phyloP scores from a whole-genome alignment of 1,139 yeast genomes.

The Diutina siamensis region DNA sequence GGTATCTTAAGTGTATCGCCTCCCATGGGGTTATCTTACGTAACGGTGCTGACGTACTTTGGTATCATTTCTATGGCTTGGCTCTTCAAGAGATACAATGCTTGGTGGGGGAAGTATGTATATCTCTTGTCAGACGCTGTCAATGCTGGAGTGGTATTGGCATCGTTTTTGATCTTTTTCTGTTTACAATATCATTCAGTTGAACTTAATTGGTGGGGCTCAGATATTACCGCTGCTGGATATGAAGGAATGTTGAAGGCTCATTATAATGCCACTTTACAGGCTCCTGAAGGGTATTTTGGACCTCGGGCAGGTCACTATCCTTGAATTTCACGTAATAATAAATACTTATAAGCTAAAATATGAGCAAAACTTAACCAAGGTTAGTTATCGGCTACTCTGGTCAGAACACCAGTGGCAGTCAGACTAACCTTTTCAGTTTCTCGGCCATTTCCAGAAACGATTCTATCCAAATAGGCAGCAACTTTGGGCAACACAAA shows the following conservation, averaged over 20 bases:
- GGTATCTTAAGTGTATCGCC: too few relatives aligned
- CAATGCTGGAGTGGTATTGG: background rate
- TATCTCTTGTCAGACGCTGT: background rate
- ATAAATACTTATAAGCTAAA: background rate
- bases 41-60: conserved; percentile 7
- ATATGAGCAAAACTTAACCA: too few relatives aligned
- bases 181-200: background rate
- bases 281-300: background rate
- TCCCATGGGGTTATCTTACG: conserved; percentile 6
- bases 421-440: too few relatives aligned
- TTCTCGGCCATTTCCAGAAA: too few relatives aligned
- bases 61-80: background rate
- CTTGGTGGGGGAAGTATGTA: background rate
- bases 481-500: conserved; percentile 1
- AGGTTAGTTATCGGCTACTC: too few relatives aligned
- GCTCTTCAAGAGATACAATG: background rate
- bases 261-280: background rate
- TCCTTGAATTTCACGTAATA: background rate
- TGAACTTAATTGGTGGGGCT: conserved; percentile 1
- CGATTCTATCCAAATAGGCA: background rate
- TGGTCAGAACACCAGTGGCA: too few relatives aligned
- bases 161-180: background rate
- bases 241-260: background rate
- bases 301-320: background rate
- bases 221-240: background rate